These are phyloP conservation scores for Sphaerosporella brunnea DNA, from an alignment of 495 filamentous ascomycete genomes.

Conservation along the genomic window DNA sequence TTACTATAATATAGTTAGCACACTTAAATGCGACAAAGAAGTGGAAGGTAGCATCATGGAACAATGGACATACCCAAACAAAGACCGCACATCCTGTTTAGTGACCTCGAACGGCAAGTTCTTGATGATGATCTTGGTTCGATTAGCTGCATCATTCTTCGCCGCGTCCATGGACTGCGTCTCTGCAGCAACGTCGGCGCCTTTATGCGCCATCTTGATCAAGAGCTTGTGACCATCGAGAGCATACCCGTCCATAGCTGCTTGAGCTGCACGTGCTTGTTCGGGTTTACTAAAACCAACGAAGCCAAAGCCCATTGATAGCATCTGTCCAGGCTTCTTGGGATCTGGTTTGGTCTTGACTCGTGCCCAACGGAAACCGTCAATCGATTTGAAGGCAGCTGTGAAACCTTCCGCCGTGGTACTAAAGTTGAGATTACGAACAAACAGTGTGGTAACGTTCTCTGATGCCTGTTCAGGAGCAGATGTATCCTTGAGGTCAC, in stretches of 20 bases:
- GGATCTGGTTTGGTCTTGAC: conserved; percentile 79
- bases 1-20: conserved; percentile 25
- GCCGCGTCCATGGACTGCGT: conserved; percentile 41
- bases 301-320: conserved; percentile 96
- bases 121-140: conserved; percentile 87
- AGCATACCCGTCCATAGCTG: conserved; percentile 68
- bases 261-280: conserved; percentile 59
- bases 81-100: conserved; percentile 71
- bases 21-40: neutral
- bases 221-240: conserved; percentile 72
- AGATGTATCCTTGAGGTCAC: conserved; percentile 37
- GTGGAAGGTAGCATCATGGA: neutral
- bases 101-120: conserved; percentile 91
- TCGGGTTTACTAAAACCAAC: conserved; percentile 64
- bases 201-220: conserved; percentile 70
- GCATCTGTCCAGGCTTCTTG: conserved; percentile 60
- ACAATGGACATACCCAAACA: conserved; percentile 41
- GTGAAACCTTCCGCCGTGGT: conserved; percentile 59
- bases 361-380: conserved; percentile 66
- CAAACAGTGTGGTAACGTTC: conserved; percentile 59
- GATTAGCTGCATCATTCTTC: conserved; percentile 44
- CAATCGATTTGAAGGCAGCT: conserved; percentile 56
- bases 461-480: conserved; percentile 34
- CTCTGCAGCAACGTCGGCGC: conserved; percentile 70
- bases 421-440: conserved; percentile 84